phyloP scores from a whole-genome alignment of 148 eudicot species.

The Camellia granthamiana region DNA sequence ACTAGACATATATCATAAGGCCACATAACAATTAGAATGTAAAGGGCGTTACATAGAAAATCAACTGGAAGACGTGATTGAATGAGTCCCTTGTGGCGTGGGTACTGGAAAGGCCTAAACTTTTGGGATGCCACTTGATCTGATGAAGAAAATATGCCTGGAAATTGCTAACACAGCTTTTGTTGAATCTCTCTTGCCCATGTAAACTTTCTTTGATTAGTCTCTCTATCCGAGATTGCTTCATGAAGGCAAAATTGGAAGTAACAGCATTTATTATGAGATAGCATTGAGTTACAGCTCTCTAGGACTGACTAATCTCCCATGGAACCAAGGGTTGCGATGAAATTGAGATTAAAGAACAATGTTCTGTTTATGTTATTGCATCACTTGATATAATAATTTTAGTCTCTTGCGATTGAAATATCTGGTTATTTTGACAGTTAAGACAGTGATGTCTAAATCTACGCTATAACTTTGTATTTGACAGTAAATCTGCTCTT shows the following conservation, averaged over 20 bases:
- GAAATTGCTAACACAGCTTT: neutral
- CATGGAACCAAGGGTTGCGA: neutral
- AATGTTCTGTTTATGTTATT: neutral
- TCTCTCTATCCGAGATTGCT: neutral
- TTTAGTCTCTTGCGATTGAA: neutral
- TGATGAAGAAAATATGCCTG: neutral
- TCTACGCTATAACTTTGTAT: neutral
- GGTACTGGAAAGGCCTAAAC: neutral
- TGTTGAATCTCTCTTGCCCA: neutral
- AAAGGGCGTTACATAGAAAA: neutral
- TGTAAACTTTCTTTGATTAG: neutral
- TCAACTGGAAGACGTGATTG: neutral
- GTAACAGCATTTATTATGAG: neutral
- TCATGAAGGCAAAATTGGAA: slow-evolving; percentile 9
- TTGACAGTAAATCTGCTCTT: slow-evolving; percentile 65
- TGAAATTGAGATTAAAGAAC: neutral
- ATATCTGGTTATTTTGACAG: neutral
- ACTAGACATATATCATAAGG: neutral
- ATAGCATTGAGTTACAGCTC: neutral
- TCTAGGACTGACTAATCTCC: neutral
- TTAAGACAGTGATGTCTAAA: neutral
- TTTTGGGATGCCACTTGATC: neutral
- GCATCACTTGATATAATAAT: neutral
- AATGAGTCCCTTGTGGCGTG: too few relatives aligned
- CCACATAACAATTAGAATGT: neutral